phyloP scores from a whole-genome alignment of 2,329 filamentous ascomycete species.

The Fusarium irregulare region DNA sequence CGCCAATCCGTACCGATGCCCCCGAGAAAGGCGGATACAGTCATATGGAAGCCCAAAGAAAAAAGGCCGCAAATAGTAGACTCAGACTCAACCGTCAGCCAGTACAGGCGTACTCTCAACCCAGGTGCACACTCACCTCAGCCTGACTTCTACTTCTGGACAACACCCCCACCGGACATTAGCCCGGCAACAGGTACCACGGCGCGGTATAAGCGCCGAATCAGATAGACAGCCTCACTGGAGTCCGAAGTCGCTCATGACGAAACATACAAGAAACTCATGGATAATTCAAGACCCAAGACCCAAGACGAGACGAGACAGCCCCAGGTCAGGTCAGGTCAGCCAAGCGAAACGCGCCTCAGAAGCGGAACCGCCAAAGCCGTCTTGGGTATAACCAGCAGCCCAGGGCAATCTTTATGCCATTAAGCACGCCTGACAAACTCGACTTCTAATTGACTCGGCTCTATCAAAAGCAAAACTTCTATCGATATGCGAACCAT shows the following conservation, averaged over 20 bases:
- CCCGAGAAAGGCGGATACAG: slow-evolving; percentile 35
- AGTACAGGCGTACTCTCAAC: slow-evolving; percentile 32
- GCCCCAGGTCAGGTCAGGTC: neutral
- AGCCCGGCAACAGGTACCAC: slow-evolving; percentile 38
- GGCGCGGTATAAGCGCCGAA: slow-evolving; percentile 42
- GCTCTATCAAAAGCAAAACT: slow-evolving; percentile 9
- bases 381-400: slow-evolving; percentile 1
- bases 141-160: slow-evolving; percentile 1
- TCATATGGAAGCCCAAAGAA: slow-evolving; percentile 33
- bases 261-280: slow-evolving; percentile 21
- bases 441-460: slow-evolving; percentile 20
- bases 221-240: slow-evolving; percentile 31
- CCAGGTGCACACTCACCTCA: slow-evolving; percentile 30
- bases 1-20: slow-evolving; percentile 37
- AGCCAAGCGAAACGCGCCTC: slow-evolving; percentile 18
- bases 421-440: neutral
- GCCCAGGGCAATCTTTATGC: neutral
- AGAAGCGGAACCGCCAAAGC: slow-evolving; percentile 1
- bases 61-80: slow-evolving; percentile 41
- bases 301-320: neutral
- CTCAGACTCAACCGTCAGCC: slow-evolving; percentile 15
- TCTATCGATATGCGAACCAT: slow-evolving; percentile 8
- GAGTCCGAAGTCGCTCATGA: slow-evolving; percentile 45
- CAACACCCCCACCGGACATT: slow-evolving; percentile 38
- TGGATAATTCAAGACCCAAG: slow-evolving; percentile 3